Percentiles rank a stretch among this genome's conserved stretches.
These are phyloP conservation scores for Moesziomyces antarcticus DNA, from an alignment of 1,284 basidiomycete genomes.

Conservation along the genomic window DNA sequence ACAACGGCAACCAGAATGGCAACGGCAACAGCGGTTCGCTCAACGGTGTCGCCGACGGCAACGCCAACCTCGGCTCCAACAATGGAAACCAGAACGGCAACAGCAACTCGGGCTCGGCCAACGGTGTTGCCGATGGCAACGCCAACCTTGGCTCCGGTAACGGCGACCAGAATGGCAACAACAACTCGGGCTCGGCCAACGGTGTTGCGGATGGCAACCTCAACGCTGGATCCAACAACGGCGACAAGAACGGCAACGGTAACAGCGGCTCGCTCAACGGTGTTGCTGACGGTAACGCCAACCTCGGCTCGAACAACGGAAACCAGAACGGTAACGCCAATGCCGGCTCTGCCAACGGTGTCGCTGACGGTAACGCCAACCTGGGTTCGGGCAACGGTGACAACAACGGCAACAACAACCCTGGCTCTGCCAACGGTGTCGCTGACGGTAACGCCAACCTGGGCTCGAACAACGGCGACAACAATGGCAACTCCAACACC, in stretches of 20 bases:
- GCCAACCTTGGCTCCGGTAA: neutral
- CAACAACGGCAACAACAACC: slow-evolving; percentile 29
- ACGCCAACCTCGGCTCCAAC: slow-evolving; percentile 8
- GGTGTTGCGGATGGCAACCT: slow-evolving; percentile 13
- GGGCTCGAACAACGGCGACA: slow-evolving; percentile 16
- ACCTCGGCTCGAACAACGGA: slow-evolving; percentile 24
- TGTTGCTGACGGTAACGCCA: slow-evolving; percentile 24
- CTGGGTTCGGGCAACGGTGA: slow-evolving; percentile 14
- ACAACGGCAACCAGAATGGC: slow-evolving; percentile 16
- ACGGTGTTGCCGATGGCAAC: slow-evolving; percentile 1
- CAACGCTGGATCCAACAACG: slow-evolving; percentile 22
- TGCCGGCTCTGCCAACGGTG: slow-evolving; percentile 20
- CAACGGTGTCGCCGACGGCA: slow-evolving; percentile 9
- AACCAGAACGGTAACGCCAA: slow-evolving; percentile 15
- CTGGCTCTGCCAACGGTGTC: slow-evolving; percentile 10
- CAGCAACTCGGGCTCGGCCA: neutral
- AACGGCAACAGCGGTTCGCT: slow-evolving; percentile 10
- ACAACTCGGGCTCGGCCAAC: neutral
- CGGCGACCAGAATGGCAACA: slow-evolving; percentile 1
- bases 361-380: slow-evolving; percentile 14
- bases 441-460: slow-evolving; percentile 9
- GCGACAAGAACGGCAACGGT: slow-evolving; percentile 21
- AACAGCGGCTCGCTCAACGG: slow-evolving; percentile 26
- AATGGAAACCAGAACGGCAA: slow-evolving; percentile 5
- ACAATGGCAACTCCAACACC: slow-evolving; percentile 20